Base-by-base conservation (phyloP, 805 yeast genomes). In the Wickerhamomyces xylosicus region DNA sequence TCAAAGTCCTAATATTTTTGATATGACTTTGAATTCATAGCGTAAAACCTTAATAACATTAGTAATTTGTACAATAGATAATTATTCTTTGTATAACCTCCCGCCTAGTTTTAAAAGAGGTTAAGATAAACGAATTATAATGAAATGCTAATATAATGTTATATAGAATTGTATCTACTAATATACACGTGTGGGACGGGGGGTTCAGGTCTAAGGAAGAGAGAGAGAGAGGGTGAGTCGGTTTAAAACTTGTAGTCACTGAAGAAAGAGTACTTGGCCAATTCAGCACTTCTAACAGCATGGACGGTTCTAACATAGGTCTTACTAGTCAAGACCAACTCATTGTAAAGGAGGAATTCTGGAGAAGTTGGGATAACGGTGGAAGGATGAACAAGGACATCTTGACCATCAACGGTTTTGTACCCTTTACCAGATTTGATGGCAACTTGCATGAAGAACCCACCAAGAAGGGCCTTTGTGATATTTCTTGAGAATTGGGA, bases 371-470 rank as follows among this genome's bases (percentile, higher is more conserved):
- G 82, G 42, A 90, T 64, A 10, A 87, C 92, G 2, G 97, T 85
- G 40, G 92, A 80, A 44, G 98, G 98, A 58, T 92, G 98, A 35
- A 92, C 71, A 52, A 87, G 63, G 11, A 90, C 97, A 46, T 90
- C 97, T 66, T 92, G 98, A 56, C 89, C 87, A 61, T 92, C 98
- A 37, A 89, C 83, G 0, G 98, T 92, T 50, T 84, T 72, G 59
- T 82, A 90, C n/a, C 85, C 89, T 52, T 80, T 82, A 31, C 85
- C 79, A n/a, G 83, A 74, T 67, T 85, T 85, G 65, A 89, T 92
- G 27, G 97, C 97, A 40, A 85, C 95, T 66, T 92, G 98, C 97
- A 92, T 89, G 67, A 92, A 92, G 60, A 87, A 89, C 2, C 98
- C 98, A n/a, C 85, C 74, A 4, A 85, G 72, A 42, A 92, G 62